phyloP scores from a whole-genome alignment of 495 filamentous ascomycete species.

The Trichoderma asperelloides region DNA sequence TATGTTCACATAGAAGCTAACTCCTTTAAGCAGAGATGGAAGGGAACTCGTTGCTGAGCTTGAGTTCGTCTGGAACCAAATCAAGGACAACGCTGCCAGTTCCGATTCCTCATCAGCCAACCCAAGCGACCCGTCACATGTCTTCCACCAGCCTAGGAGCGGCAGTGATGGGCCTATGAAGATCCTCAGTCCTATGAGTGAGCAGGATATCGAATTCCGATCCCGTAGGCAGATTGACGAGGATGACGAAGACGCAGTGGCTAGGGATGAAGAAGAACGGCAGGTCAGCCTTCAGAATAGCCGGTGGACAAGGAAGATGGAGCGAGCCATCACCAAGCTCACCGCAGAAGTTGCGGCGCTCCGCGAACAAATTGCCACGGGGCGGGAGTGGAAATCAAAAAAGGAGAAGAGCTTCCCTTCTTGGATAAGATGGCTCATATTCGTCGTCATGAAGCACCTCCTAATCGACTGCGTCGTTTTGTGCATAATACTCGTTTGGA shows the following conservation, averaged over 20 bases:
- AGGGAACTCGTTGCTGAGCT: conserved; percentile 85
- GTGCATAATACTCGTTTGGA: conserved; percentile 63
- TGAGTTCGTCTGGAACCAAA: conserved; percentile 97
- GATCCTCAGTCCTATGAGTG: conserved; percentile 71
- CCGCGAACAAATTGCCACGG: conserved; percentile 77
- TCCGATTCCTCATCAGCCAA: conserved; percentile 45
- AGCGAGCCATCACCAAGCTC: conserved; percentile 79
- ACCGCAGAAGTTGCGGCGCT: conserved; percentile 91
- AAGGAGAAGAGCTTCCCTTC: conserved; percentile 49
- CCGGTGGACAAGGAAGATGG: conserved; percentile 72
- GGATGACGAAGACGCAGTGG: conserved; percentile 23
- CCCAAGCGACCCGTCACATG: conserved; percentile 19
- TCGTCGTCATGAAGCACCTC: conserved; percentile 63
- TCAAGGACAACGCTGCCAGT: conserved; percentile 70
- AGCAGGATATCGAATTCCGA: conserved; percentile 57
- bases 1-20: background rate
- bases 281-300: conserved; percentile 34
- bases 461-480: conserved; percentile 62
- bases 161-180: conserved; percentile 50
- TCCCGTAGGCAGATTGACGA: conserved; percentile 28
- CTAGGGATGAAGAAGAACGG: conserved; percentile 23
- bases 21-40: conserved; percentile 47
- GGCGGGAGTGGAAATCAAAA: conserved; percentile 44
- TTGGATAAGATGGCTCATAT: conserved; percentile 68
- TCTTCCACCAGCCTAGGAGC: conserved; percentile 33